Evolutionary conservation across 306 rosid species (phyloP).

Genomic region (Urtica urens): DNA sequence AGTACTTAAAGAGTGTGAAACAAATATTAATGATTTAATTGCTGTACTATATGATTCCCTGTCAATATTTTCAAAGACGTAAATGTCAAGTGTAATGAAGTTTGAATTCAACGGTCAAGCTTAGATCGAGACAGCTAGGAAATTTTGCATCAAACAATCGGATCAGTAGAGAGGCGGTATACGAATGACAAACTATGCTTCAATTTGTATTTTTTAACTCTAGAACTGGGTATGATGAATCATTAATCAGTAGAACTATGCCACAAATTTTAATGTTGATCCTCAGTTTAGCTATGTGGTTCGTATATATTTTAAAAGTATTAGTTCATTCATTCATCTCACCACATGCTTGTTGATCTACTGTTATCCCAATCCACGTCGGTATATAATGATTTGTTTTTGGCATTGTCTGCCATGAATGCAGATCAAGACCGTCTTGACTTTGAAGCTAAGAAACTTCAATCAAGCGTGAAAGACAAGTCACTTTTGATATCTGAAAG

Average conservation of each 20-base stretch:
- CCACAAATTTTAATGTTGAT: background rate
- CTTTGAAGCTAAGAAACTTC: conserved; percentile 64
- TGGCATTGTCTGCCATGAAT: conserved; percentile 1
- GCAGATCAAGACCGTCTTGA: conserved; percentile 68
- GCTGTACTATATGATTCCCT: too few relatives aligned
- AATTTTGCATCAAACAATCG: background rate
- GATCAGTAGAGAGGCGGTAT: too few relatives aligned
- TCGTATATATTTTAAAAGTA: too few relatives aligned
- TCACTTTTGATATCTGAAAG: conserved; percentile 60
- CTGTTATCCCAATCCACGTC: conserved; percentile 4
- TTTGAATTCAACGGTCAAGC: too few relatives aligned
- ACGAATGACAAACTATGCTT: too few relatives aligned
- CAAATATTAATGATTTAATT: too few relatives aligned
- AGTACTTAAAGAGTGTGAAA: too few relatives aligned
- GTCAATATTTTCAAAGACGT: too few relatives aligned
- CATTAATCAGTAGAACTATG: background rate
- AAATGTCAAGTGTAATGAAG: too few relatives aligned
- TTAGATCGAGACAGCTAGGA: background rate
- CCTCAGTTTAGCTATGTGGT: too few relatives aligned
- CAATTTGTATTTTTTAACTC: too few relatives aligned
- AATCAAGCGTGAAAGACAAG: conserved; percentile 72
- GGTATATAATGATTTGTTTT: conserved; percentile 1
- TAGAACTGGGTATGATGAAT: background rate
- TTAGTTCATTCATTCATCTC: background rate
- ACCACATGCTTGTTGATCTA: background rate